Evolutionary conservation across 176 grass and related monocot genomes (phyloP), one percentile per base, ranked within the genome.

Genomic region (Coix lacrymajobi): DNA sequence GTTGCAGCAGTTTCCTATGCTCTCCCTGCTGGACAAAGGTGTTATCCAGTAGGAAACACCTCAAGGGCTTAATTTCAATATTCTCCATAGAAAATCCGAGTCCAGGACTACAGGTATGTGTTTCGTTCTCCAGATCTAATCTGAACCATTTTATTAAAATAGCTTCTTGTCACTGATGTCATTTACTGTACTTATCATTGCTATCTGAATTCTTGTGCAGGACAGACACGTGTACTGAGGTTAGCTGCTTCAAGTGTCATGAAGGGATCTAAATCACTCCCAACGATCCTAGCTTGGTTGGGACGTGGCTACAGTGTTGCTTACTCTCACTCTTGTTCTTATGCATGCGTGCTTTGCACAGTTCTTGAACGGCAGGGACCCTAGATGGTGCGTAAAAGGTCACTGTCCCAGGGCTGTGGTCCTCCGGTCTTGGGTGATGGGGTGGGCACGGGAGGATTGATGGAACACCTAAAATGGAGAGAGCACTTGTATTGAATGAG

Each of bases 401-500:
- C 57, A 63, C 57, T 16, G 56, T 44, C 38, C 38, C 75, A 62
- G 36, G 41, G 22, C 44, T 32, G 40, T 30, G 48, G 37, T 36
- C 78, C 63, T 43, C 7, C 22, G 17, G 26, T 54, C 62, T 34
- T 81, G 63, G 29, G 54, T 30, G 43, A n/a, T 20, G 19, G 4
- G 77, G 39, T 45, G 24, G 46, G 19, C n/a, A 37, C 20, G 12
- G 62, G 82, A 67, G 73, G 46, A 41, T 84, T 77, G 8, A 78
- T 68, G 62, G 34, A 77, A 77, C 72, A 58, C 49, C 61, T 45
- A 15, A 45, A 79, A 39, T 49, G 52, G 10, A 11, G 10, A 11
- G 41, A 72, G 22, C 49, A 79, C 73, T 63, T 71, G 65, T 72
- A 85, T 85, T 72, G 12, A 79, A 64, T 72, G 76, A 73, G 76